Evolutionary conservation across 164 flowering plant species (phyloP).

Genomic region (Annona cherimola): DNA sequence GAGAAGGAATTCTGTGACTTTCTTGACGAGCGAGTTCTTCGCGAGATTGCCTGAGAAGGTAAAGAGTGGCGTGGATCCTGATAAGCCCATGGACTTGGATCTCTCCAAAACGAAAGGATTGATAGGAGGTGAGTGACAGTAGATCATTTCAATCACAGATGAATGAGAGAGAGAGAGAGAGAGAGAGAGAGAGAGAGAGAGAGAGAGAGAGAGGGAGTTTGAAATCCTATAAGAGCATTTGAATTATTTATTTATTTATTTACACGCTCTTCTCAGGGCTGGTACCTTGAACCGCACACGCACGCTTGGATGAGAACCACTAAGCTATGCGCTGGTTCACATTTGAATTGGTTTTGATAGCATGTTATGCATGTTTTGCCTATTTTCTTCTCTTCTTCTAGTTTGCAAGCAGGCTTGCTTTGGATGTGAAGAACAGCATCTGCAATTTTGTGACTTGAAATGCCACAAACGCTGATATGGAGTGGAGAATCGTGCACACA

Average conservation of each 20-base stretch:
- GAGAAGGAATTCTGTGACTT: conserved; percentile 14
- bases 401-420: background rate
- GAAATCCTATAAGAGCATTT: background rate
- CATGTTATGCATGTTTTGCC: background rate
- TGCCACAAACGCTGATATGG: background rate
- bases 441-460: background rate
- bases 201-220: background rate
- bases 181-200: background rate
- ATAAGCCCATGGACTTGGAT: conserved; percentile 25
- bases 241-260: too few species aligned
- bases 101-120: conserved; percentile 24
- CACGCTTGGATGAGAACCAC: too few species aligned
- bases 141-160: background rate
- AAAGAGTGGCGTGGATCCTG: conserved; percentile 29
- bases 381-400: background rate
- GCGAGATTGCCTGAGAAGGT: conserved; percentile 28
- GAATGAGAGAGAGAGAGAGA: background rate
- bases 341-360: background rate
- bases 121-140: conserved; percentile 19
- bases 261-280: too few species aligned
- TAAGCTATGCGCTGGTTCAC: too few species aligned
- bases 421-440: background rate
- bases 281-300: too few species aligned
- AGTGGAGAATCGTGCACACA: background rate
- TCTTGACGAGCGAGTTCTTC: conserved; percentile 22